phyloP scores from a whole-genome alignment of 345 rosid genomes.

The Acer negundo region DNA sequence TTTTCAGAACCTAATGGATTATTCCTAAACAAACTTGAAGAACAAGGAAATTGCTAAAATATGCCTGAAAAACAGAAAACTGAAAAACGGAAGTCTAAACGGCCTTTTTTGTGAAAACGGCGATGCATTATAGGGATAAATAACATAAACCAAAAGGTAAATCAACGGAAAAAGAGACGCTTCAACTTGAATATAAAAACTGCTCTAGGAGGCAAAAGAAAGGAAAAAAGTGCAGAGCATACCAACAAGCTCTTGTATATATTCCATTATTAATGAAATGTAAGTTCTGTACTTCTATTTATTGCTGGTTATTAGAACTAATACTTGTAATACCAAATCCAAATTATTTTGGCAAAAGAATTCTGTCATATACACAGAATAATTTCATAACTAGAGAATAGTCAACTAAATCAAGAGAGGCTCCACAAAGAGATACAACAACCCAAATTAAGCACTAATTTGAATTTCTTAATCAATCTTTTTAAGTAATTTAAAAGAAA shows the following conservation, averaged over 20 bases:
- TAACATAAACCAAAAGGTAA: background rate
- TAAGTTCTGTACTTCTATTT: background rate
- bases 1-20: too few relatives aligned
- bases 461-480: background rate
- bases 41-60: too few relatives aligned
- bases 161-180: background rate
- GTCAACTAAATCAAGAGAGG: background rate
- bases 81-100: too few relatives aligned
- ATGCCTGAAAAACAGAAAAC: too few relatives aligned
- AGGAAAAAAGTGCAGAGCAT: background rate
- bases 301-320: background rate
- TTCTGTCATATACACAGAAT: background rate
- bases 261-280: background rate
- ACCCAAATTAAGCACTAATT: background rate
- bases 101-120: too few relatives aligned
- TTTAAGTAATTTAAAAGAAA: background rate
- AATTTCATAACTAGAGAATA: background rate
- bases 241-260: background rate
- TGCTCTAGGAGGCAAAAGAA: background rate
- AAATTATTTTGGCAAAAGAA: background rate
- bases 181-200: background rate
- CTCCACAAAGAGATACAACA: background rate
- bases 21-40: too few relatives aligned
- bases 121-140: background rate
- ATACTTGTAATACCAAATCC: background rate